A percentile compares a stretch with the other conserved stretches of the same genome.
Conservation (phyloP, 2,329 filamentous ascomycete species). For the Aspergillus tanneri region DNA sequence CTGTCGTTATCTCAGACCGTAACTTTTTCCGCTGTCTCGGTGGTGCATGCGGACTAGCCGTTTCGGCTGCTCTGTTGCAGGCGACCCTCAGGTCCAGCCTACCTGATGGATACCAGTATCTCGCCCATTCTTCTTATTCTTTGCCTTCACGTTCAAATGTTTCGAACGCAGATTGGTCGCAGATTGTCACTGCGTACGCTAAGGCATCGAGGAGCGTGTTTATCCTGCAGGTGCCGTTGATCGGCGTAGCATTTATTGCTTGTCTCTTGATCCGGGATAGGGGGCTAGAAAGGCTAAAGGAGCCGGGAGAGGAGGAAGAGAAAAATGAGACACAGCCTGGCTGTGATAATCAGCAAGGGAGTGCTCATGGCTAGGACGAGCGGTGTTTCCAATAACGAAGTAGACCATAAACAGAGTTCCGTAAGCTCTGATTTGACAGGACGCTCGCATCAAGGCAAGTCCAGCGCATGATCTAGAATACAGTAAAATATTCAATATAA, state of each 20-base stretch:
- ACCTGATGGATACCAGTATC: constrained; percentile 36
- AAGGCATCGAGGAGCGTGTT: constrained; percentile 57
- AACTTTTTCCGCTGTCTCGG: constrained; percentile 64
- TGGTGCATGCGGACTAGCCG: constrained; percentile 57
- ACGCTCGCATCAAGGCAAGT: too few species aligned
- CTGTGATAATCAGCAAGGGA: constrained; percentile 28
- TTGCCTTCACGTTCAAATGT: constrained; percentile 31
- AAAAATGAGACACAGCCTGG: constrained; percentile 31
- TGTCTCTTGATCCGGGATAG: constrained; percentile 55
- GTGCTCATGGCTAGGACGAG: constrained; percentile 21
- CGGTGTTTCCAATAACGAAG: too few species aligned
- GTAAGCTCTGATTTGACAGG: too few species aligned
- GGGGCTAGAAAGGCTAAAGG: constrained; percentile 45
- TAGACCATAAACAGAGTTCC: too few species aligned
- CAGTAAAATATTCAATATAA: too few species aligned
- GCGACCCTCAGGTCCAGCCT: constrained; percentile 41
- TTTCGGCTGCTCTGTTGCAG: constrained; percentile 55
- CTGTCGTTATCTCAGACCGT: constrained; percentile 61
- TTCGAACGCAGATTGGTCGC: constrained; percentile 36
- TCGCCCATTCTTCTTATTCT: constrained; percentile 44
- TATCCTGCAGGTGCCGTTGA: constrained; percentile 56
- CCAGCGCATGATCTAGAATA: too few species aligned
- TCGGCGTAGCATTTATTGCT: constrained; percentile 51
- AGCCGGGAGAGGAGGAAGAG: constrained; percentile 27
- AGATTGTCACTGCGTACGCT: constrained; percentile 54